These are phyloP conservation scores for Scutellaria minor DNA, from an alignment of 257 asterid species.

Conservation along the genomic window DNA sequence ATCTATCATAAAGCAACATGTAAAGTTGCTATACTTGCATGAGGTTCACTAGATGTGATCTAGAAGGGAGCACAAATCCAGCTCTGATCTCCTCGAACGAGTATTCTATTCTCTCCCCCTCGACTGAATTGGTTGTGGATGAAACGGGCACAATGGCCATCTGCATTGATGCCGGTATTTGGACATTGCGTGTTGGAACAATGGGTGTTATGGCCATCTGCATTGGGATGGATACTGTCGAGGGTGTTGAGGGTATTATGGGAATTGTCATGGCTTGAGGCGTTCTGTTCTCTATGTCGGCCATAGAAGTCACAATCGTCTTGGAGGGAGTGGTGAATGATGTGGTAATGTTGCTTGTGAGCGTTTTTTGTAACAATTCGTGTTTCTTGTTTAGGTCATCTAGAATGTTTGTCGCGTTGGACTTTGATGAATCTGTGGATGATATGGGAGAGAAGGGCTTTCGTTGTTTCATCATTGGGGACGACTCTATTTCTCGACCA, in stretches of 20 bases:
- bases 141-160: constrained; percentile 55
- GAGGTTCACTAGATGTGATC: constrained; percentile 43
- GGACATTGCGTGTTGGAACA: constrained; percentile 46
- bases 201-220: constrained; percentile 73
- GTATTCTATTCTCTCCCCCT: constrained; percentile 65
- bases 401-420: constrained; percentile 58
- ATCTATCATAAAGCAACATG: too few relatives aligned
- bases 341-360: constrained; percentile 48
- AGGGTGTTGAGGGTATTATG: constrained; percentile 62
- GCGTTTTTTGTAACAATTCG: constrained; percentile 59
- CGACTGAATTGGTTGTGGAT: constrained; percentile 36
- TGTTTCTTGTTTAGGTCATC: constrained; percentile 72
- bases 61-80: constrained; percentile 64
- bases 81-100: constrained; percentile 88
- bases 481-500: constrained; percentile 58
- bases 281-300: constrained; percentile 72
- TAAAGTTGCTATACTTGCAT: constrained; percentile 32
- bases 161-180: constrained; percentile 54
- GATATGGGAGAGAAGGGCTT: constrained; percentile 93
- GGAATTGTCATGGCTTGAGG: constrained; percentile 60
- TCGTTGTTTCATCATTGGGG: constrained; percentile 46
- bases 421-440: constrained; percentile 72
- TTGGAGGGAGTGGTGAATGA: constrained; percentile 70
- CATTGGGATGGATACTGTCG: constrained; percentile 70
- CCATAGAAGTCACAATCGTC: constrained; percentile 42